These are phyloP conservation scores for Tylopilus vinaceipallidus DNA, from an alignment of 768 basidiomycete species.

Conservation along the genomic window DNA sequence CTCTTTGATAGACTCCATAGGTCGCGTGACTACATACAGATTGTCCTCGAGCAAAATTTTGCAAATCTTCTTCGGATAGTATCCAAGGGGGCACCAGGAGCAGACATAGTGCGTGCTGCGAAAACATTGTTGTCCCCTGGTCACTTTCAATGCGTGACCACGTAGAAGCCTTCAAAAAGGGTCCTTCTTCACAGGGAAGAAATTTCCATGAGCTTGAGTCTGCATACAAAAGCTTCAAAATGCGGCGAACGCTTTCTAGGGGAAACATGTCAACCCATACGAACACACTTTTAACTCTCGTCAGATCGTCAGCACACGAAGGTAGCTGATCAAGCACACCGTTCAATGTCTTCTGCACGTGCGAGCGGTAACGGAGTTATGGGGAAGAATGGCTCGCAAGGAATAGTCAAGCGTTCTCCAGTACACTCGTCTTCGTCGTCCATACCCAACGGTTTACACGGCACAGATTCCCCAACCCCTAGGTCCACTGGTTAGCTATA, in stretches of 20 bases:
- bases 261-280: slow-evolving; percentile 53
- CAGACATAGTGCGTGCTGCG: slow-evolving; percentile 25
- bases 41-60: slow-evolving; percentile 29
- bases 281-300: slow-evolving; percentile 35
- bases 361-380: slow-evolving; percentile 35
- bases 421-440: slow-evolving; percentile 39
- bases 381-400: slow-evolving; percentile 39
- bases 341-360: slow-evolving; percentile 41
- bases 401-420: slow-evolving; percentile 43
- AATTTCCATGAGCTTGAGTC: slow-evolving; percentile 32
- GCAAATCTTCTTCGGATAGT: slow-evolving; percentile 33
- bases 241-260: slow-evolving; percentile 46
- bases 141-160: slow-evolving; percentile 26
- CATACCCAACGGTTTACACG: slow-evolving; percentile 33
- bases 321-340: slow-evolving; percentile 32
- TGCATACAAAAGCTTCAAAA: slow-evolving; percentile 34
- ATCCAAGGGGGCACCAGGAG: slow-evolving; percentile 42
- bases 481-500: slow-evolving; percentile 6
- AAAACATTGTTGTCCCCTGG: slow-evolving; percentile 10
- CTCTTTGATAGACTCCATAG: neutral
- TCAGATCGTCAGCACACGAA: slow-evolving; percentile 1
- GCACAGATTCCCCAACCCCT: slow-evolving; percentile 43
- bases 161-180: slow-evolving; percentile 23
- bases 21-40: slow-evolving; percentile 12
- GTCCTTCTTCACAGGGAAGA: slow-evolving; percentile 18